A percentile compares a stretch with the other conserved stretches of the same genome.
Evolutionary conservation across 139 green algal genomes (phyloP).

Genomic region (Picochlorum sp.): DNA sequence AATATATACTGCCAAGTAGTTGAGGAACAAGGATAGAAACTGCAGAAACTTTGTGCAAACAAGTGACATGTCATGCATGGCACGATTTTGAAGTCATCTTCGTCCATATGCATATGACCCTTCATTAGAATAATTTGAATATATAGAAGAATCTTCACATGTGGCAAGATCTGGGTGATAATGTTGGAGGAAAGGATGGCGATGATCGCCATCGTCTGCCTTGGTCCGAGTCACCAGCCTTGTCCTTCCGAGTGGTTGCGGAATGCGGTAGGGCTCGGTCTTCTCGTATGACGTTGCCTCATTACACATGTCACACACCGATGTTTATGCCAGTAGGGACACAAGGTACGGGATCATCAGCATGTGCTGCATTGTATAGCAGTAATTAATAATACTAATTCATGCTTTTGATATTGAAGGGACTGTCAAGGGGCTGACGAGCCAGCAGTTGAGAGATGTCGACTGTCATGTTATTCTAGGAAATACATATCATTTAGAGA

Average conservation of each 20-base stretch:
- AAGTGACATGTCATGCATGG: too few relatives aligned
- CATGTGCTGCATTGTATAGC: neutral
- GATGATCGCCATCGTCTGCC: slow-evolving; percentile 6
- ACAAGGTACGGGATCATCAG: slow-evolving; percentile 53
- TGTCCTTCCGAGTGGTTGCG: slow-evolving; percentile 59
- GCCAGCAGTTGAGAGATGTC: slow-evolving; percentile 61
- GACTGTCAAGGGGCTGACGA: slow-evolving; percentile 80
- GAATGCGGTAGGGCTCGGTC: slow-evolving; percentile 59
- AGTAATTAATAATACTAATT: too few relatives aligned
- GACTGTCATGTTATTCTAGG: slow-evolving; percentile 86
- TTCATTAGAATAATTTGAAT: too few relatives aligned
- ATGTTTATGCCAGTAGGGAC: slow-evolving; percentile 99
- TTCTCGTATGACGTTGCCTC: slow-evolving; percentile 71
- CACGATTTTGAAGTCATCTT: too few relatives aligned
- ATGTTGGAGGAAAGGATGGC: neutral
- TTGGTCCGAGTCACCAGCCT: slow-evolving; percentile 22
- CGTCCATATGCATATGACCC: too few relatives aligned
- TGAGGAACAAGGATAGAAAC: too few relatives aligned
- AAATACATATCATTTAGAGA: slow-evolving; percentile 84
- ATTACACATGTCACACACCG: slow-evolving; percentile 75
- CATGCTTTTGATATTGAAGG: neutral
- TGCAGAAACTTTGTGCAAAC: too few relatives aligned
- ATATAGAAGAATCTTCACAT: neutral
- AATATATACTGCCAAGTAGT: too few relatives aligned
- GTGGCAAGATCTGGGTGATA: neutral